Base-by-base conservation (phyloP, 345 rosid species). In the Capsella bursapastoris region DNA sequence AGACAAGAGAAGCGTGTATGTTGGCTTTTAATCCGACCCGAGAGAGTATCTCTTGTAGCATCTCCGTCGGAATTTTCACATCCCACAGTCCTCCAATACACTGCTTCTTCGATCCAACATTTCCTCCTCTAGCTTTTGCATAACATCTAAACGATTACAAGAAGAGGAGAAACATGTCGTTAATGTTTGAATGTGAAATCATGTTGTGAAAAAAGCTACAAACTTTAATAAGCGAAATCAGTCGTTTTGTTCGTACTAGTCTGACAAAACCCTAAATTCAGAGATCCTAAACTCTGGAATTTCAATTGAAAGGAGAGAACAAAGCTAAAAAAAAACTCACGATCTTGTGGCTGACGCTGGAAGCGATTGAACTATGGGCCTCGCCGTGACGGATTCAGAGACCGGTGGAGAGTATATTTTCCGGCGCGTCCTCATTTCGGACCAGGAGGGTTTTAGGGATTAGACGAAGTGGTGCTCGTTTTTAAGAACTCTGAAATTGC, bases 101-200 rank as follows among this genome's bases (percentile, higher is more conserved):
- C 35, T 51, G 25, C 57, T 28, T 53, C 58, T 53, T 28, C 13
- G 58, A 28, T 28, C 16, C 58, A 53, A 9, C 37, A 55, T 55
- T 29, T 13, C 16, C 37, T 32, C 35, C 35, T 32, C 35, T 32
- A 32, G 35, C 7, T 32, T 32, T 32, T 5, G 35, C 35, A 32
- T 32, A 4, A 1, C 35, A 5, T 28, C 10, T 55, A 6, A 47
- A 22, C 18, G 4, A n/a, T 47, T 47, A 47, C 8, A 47, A 14
- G 48, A 44, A 44, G 15, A 47, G n/a, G 22, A 47, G 51, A 47
- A n/a, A 47, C 51, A 47, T 15, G 1, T 47, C 22, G n/a, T 47
- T 47, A 22, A 47, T 45, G 50, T 45, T 45, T 16, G 40, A 37
- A 37, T 37, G 40, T 37, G 9, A 37, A 7, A 37, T 38, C 35